phyloP scores from a whole-genome alignment of 2,329 filamentous ascomycete genomes.

The Ceratocystis ficicola region DNA sequence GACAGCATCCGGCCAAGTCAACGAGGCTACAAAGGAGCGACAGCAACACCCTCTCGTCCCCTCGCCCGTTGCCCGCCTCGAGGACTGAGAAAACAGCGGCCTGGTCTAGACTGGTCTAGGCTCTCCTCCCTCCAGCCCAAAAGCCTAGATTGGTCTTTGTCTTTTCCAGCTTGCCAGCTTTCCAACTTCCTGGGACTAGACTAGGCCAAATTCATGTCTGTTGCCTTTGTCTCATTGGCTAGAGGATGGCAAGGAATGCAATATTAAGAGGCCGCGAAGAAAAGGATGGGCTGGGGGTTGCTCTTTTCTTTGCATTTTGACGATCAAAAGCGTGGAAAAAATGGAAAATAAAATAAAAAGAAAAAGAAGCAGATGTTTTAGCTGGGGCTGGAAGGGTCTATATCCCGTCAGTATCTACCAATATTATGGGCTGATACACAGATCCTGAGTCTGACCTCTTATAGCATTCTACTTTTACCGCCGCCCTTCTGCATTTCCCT shows the following conservation, averaged over 20 bases:
- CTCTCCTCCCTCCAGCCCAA: not conserved
- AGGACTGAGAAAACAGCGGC: not conserved
- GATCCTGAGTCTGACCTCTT: not conserved
- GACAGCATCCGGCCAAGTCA: not conserved
- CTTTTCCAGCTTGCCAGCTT: constrained; percentile 11
- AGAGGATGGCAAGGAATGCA: not conserved
- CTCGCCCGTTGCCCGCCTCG: too few relatives aligned
- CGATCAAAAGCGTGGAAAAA: not conserved
- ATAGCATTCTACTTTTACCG: not conserved
- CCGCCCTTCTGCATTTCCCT: not conserved
- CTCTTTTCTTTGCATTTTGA: not conserved
- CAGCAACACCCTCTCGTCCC: not conserved
- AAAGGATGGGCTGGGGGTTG: not conserved
- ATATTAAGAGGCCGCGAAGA: not conserved
- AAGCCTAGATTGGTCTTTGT: constrained; percentile 13
- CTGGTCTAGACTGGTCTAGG: constrained; percentile 8
- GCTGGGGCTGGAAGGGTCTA: constrained; percentile 7
- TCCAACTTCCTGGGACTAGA: not conserved
- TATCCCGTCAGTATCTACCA: constrained; percentile 2
- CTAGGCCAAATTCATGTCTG: not conserved
- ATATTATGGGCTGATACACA: not conserved
- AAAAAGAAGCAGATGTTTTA: not conserved
- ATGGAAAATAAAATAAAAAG: not conserved
- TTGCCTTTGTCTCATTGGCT: not conserved
- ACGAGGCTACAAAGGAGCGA: not conserved